phyloP scores from a whole-genome alignment of 2,329 filamentous ascomycete genomes.

The Epichloe sibirici region DNA sequence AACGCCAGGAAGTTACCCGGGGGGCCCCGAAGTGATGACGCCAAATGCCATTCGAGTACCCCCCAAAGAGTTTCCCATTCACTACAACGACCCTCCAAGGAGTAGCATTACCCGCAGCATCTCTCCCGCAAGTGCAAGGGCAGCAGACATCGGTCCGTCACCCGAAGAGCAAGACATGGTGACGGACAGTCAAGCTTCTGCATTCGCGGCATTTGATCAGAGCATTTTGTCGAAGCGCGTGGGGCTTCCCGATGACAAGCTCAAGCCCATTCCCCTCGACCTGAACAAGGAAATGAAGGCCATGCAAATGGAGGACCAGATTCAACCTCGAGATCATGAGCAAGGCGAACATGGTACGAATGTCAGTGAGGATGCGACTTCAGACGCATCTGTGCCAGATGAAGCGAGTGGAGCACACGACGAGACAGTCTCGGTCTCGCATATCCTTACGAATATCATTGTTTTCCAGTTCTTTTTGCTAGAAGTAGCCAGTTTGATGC shows the following conservation, averaged over 20 bases:
- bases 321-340: slow-evolving; percentile 10
- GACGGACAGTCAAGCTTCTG: slow-evolving; percentile 40
- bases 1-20: slow-evolving; percentile 15
- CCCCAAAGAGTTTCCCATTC: slow-evolving; percentile 31
- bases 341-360: too few species aligned
- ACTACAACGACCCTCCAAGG: slow-evolving; percentile 22
- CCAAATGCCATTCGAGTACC: slow-evolving; percentile 23
- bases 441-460: slow-evolving; percentile 68
- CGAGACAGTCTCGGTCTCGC: slow-evolving; percentile 55
- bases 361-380: not conserved
- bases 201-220: slow-evolving; percentile 53
- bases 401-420: slow-evolving; percentile 11
- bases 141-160: slow-evolving; percentile 12
- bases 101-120: slow-evolving; percentile 25
- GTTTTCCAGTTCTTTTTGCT: slow-evolving; percentile 70
- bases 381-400: not conserved
- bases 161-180: slow-evolving; percentile 21
- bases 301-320: slow-evolving; percentile 10
- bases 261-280: slow-evolving; percentile 34
- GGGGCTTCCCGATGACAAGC: slow-evolving; percentile 29
- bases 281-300: slow-evolving; percentile 19
- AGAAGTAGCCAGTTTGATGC: slow-evolving; percentile 62
- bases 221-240: slow-evolving; percentile 45
- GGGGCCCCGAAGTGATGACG: slow-evolving; percentile 13
- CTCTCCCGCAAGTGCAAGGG: slow-evolving; percentile 26